These are phyloP conservation scores for Grigorovia jiainica DNA, from an alignment of 805 yeast species.

Conservation along the genomic window DNA sequence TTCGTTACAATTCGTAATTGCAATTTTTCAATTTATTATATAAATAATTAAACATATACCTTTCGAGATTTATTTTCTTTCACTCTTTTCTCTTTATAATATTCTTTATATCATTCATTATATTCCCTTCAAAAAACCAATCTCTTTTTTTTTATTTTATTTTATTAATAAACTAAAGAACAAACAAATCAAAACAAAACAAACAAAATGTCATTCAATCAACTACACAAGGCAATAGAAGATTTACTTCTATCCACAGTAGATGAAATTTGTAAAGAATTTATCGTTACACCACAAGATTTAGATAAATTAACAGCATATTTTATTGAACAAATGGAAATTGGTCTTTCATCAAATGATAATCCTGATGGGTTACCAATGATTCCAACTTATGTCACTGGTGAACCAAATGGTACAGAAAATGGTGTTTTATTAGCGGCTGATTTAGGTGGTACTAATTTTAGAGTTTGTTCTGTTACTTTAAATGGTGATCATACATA, in stretches of 20 bases:
- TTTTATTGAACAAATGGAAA: constrained; percentile 52
- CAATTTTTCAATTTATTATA: no score
- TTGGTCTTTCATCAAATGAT: constrained; percentile 36
- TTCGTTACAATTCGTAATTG: no score
- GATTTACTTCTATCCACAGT: constrained; percentile 16
- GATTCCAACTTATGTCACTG: constrained; percentile 89
- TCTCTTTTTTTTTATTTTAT: no score
- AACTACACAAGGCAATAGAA: constrained; percentile 20
- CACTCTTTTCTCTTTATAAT: no score
- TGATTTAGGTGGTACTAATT: constrained; percentile 93
- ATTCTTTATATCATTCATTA: no score
- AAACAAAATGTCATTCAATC: constrained; percentile 23
- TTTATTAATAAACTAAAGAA: neutral
- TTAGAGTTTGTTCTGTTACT: constrained; percentile 83
- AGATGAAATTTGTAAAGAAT: constrained; percentile 20
- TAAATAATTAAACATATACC: no score
- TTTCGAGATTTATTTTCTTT: no score
- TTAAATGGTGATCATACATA: constrained; percentile 75
- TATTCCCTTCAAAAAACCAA: no score
- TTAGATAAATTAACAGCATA: constrained; percentile 32
- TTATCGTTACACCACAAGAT: constrained; percentile 17
- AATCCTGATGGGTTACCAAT: constrained; percentile 57
- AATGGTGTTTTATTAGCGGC: constrained; percentile 79
- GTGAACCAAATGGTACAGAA: constrained; percentile 79
- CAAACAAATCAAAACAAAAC: constrained; percentile 1